phyloP scores from a whole-genome alignment of 495 filamentous ascomycete genomes.

The Ramalina intermedia region DNA sequence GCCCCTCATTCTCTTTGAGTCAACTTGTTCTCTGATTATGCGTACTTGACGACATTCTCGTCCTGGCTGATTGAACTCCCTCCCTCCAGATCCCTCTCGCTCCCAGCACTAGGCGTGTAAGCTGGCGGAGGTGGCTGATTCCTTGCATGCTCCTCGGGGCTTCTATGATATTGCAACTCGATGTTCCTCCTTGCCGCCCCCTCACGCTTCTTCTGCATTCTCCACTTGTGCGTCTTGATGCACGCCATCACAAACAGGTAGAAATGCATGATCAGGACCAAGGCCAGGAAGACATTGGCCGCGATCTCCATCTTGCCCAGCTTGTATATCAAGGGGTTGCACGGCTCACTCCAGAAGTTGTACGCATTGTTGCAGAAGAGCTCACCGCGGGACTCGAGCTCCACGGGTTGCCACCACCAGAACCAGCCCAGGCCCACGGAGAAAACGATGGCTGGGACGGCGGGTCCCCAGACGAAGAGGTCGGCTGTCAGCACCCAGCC shows the following conservation, averaged over 20 bases:
- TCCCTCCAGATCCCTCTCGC: neutral
- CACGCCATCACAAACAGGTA: conserved; percentile 15
- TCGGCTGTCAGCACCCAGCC: conserved; percentile 12
- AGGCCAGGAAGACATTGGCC: conserved; percentile 15
- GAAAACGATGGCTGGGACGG: conserved; percentile 13
- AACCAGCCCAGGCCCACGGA: conserved; percentile 17
- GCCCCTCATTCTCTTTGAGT: neutral
- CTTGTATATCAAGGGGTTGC: conserved; percentile 14
- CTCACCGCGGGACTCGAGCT: conserved; percentile 3
- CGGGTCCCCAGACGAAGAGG: conserved; percentile 15
- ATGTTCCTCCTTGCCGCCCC: conserved; percentile 8
- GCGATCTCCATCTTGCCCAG: conserved; percentile 14
- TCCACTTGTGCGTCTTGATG: conserved; percentile 10
- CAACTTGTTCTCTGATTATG: neutral
- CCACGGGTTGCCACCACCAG: conserved; percentile 14
- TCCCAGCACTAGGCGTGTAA: conserved; percentile 10
- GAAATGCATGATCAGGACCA: conserved; percentile 15
- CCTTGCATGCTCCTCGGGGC: conserved; percentile 11
- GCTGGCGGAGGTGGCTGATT: conserved; percentile 9
- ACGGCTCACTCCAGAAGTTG: conserved; percentile 12
- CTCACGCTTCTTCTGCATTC: conserved; percentile 1
- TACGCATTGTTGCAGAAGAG: conserved; percentile 6
- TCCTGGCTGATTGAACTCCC: neutral
- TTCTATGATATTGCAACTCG: conserved; percentile 13
- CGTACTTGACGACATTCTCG: conserved; percentile 8